Evolutionary conservation across 176 grass and related monocot species (phyloP).

Genomic region (Puccinellia tenuiflora): DNA sequence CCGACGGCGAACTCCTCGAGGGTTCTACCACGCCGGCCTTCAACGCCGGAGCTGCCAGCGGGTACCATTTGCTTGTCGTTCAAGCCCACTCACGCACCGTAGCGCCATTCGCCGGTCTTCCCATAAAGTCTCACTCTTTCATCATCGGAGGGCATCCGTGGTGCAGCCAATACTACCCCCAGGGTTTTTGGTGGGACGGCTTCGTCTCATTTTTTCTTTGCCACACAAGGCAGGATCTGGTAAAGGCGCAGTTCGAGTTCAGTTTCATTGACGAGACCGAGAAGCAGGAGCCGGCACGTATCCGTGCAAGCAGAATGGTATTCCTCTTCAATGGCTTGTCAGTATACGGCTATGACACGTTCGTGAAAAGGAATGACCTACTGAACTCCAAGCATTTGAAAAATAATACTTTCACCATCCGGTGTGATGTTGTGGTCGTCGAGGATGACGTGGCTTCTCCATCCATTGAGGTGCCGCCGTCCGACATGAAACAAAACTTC

Average conservation of each 20-base stretch:
- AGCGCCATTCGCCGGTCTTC: too few relatives aligned
- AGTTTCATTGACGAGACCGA: not conserved
- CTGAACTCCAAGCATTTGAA: not conserved
- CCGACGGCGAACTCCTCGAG: not conserved
- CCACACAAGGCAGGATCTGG: not conserved
- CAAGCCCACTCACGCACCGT: not conserved
- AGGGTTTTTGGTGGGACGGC: too few relatives aligned
- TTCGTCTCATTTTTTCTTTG: too few relatives aligned
- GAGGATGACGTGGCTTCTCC: not conserved
- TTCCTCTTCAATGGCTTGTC: too few relatives aligned
- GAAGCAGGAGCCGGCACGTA: not conserved
- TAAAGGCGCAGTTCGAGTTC: conserved; percentile 14
- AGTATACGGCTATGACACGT: too few relatives aligned
- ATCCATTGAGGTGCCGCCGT: not conserved
- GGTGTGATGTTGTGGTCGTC: not conserved
- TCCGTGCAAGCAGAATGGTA: too few relatives aligned
- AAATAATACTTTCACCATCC: not conserved
- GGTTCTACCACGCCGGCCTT: not conserved
- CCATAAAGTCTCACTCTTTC: not conserved
- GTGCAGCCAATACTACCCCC: not conserved
- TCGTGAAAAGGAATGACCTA: not conserved
- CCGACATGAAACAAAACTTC: not conserved
- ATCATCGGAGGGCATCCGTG: conserved; percentile 2
- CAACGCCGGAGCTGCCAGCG: not conserved
- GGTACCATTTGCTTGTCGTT: not conserved